Evolutionary conservation across 2,329 filamentous ascomycete genomes (phyloP), one percentile per base, ranked within the genome.

Genomic region (Penicillium frequentans): DNA sequence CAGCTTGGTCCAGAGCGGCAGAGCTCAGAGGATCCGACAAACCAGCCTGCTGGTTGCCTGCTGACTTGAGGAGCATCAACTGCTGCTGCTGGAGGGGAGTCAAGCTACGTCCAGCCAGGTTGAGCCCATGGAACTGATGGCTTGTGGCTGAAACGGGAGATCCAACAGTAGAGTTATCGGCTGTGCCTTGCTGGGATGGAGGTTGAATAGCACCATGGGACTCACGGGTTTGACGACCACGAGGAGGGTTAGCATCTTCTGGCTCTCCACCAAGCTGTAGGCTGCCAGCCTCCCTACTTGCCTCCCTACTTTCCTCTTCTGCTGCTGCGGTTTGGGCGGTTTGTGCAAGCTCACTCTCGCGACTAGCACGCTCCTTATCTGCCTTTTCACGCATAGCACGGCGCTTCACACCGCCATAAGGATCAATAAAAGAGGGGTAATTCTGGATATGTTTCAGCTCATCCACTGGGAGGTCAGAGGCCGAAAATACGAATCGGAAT

Each of bases 191-290:
- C 68, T 93, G 90, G 33, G 91, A 90, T 10, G 92, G 90, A 3
- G 90, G 87, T 67, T 92, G 91, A 8, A 91, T 86, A 13, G 85
- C 86, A 57, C 84, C 81, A 57, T 86, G 85, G 49, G 86, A 84
- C 59, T 86, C 83, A 64, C 82, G 78, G 39, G 75, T 75, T 49
- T 85, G 83, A 19, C 80, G 60, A 56, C 68, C 70, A 52, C 74
- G 68, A 0, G 72, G 67, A 5, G 70, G 75, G 23, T 91, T 88
- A 60, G 84, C 82, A 64, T 96, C 91, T 71, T 98, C 93, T 0
- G 93, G 93, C 71, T 98, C 93, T 44, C 93, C 93, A 56, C 93
- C 93, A 19, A 98, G 82, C 57, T 96, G 93, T 56, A 95, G 81
- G 71, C 93, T 98, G 14, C 90, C 90, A 64, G 90, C 90, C 73